These are phyloP conservation scores for Leishmania arabica DNA, from an alignment of 208 protist species.

Conservation along the genomic window DNA sequence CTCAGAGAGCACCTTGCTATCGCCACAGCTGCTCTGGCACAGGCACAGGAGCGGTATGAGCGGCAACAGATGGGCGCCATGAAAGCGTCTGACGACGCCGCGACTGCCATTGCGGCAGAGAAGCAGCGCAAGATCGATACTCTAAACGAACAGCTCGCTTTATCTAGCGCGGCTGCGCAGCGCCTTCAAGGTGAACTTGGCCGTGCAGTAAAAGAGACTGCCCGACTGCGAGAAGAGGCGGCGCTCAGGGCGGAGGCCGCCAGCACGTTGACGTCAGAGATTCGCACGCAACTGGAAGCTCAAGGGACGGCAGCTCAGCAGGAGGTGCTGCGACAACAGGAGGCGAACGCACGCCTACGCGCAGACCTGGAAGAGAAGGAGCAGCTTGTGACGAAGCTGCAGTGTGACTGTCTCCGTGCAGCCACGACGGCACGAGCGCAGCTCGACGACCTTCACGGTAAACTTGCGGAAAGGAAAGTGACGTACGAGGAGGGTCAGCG, in stretches of 20 bases:
- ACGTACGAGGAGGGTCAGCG: slow-evolving; percentile 11
- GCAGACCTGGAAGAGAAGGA: not conserved
- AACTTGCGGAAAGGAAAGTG: not conserved
- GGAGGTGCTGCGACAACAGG: not conserved
- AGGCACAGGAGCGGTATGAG: not conserved
- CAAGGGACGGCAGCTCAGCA: not conserved
- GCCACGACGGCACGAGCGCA: not conserved
- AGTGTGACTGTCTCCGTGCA: not conserved
- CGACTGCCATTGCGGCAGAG: not conserved
- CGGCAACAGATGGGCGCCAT: not conserved
- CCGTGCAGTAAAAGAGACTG: not conserved
- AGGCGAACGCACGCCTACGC: not conserved
- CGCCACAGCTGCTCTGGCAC: not conserved
- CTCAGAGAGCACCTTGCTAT: not conserved
- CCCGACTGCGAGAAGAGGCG: not conserved
- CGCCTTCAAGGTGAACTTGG: not conserved
- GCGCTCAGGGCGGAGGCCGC: not conserved
- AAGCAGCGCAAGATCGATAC: not conserved
- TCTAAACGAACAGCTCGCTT: not conserved
- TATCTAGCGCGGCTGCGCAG: not conserved
- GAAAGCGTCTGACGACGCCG: not conserved
- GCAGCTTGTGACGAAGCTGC: not conserved
- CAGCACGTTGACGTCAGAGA: not conserved
- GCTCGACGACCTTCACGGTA: slow-evolving; percentile 14
- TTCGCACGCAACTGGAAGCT: not conserved